Evolutionary conservation across 176 grass and related monocot species (phyloP).

Genomic region (Musa itinerans): DNA sequence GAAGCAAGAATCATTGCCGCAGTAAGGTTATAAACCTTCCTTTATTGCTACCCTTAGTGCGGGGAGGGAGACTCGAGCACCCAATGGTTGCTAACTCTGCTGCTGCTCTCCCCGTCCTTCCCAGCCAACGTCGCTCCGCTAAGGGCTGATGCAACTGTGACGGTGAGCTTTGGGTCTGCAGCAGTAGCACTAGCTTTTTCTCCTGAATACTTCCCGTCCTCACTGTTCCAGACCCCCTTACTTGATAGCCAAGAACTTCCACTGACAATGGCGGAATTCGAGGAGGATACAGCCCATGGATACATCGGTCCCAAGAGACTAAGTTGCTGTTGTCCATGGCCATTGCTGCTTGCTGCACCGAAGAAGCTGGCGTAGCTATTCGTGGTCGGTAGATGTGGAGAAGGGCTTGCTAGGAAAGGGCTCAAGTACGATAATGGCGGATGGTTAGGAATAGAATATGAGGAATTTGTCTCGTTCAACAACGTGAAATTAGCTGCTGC

Average conservation of each 20-base stretch:
- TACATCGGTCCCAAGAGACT: too few relatives aligned
- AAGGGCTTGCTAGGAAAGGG: background rate
- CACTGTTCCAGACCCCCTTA: background rate
- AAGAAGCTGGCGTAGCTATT: background rate
- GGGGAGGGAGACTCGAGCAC: background rate
- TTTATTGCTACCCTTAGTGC: too few relatives aligned
- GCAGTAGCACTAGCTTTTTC: background rate
- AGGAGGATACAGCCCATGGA: background rate
- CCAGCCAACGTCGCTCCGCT: background rate
- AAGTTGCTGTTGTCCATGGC: background rate
- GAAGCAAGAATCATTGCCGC: too few relatives aligned
- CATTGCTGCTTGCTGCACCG: background rate
- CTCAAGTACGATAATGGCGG: background rate
- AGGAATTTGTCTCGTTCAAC: too few relatives aligned
- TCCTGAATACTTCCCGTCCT: background rate
- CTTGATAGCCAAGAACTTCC: background rate
- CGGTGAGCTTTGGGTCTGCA: background rate
- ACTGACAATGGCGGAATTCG: background rate
- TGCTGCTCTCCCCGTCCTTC: background rate
- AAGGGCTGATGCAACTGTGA: background rate
- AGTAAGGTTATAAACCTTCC: too few relatives aligned
- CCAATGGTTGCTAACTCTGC: background rate
- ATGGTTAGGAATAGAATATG: too few relatives aligned
- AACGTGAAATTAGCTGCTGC: conserved; percentile 45
- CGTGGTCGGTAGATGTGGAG: background rate